These are phyloP conservation scores for Penicillium aurantiogriseum DNA, from an alignment of 2,329 filamentous ascomycete genomes.

Conservation along the genomic window DNA sequence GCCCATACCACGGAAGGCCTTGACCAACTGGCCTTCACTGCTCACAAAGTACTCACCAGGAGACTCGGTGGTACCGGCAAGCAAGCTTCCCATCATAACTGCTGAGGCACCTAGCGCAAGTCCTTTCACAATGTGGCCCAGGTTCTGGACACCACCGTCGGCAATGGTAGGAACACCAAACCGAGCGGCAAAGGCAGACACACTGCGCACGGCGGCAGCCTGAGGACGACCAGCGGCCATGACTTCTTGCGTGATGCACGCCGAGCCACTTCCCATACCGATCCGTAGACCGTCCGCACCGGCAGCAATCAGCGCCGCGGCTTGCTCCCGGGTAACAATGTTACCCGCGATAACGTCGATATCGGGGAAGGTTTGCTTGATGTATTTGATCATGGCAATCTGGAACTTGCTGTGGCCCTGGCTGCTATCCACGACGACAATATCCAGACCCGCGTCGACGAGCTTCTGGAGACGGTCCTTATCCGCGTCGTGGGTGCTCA, in stretches of 20 bases:
- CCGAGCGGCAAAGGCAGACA: conserved; percentile 81
- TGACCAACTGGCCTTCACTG: conserved; percentile 94
- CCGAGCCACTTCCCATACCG: conserved; percentile 96
- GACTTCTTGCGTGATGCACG: conserved; percentile 98
- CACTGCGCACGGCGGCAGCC: conserved; percentile 86
- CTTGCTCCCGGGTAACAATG: conserved; percentile 96
- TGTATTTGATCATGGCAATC: conserved; percentile 95
- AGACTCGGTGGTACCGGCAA: conserved; percentile 95
- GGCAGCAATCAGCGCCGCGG: conserved; percentile 84
- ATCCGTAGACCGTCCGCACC: conserved; percentile 96
- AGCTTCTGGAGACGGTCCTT: conserved; percentile 81
- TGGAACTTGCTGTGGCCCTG: conserved; percentile 99
- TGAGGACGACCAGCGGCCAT: conserved; percentile 98
- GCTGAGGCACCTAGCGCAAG: conserved; percentile 90
- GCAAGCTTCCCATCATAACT: conserved; percentile 98
- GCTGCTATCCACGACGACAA: conserved; percentile 92
- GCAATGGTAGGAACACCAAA: conserved; percentile 98
- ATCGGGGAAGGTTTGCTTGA: conserved; percentile 80
- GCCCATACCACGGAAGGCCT: conserved; percentile 98
- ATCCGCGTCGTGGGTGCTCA: conserved; percentile 92
- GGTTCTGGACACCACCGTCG: conserved; percentile 96
- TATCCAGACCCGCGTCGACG: conserved; percentile 90
- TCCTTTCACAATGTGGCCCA: conserved; percentile 98
- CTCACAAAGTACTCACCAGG: conserved; percentile 96
- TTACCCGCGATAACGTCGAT: conserved; percentile 97